Evolutionary conservation across 805 yeast genomes (phyloP), one percentile per base, ranked within the genome.

Genomic region (Zygosaccharomyces rouxii): DNA sequence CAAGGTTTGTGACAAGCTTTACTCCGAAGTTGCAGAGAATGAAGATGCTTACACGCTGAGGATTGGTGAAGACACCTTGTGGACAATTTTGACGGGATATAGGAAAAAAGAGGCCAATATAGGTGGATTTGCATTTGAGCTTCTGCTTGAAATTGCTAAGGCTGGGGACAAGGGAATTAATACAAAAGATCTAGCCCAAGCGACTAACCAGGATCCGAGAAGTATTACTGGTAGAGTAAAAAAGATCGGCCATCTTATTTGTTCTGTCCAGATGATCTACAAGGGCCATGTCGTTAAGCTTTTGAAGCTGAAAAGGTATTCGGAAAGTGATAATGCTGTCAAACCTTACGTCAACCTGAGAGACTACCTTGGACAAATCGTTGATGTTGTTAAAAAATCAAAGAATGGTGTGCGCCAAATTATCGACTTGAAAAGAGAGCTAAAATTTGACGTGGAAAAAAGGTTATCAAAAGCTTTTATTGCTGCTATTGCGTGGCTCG

Each of bases 161-260:
- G 61, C 77, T 26, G 80, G 80, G 21, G 66, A 71, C 0, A 56
- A 63, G 0, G 94, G 94, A 7, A 77, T 84, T 13, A 72, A 77
- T 42, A 78, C 90, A 0, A 68, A 79, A 26, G 80, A 78, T 22
- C 68, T 85, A 49, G 77, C 82, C 2, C 67, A 69, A 35, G 71
- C 67, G 16, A 78, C 89, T 0, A 78, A 78, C 7, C 94, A 85
- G 64, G 94, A 85, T 57, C 78, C 83, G 14, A 73, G 92, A 53
- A 83, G 89, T 49, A 70, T 84, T 35, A 81, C 89, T 0, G 71
- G 80, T 0, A 72, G 94, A 55, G 69, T 84, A 45, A 80, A 77
- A 56, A 73, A 74, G 38, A 66, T 85, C 16, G 78, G 71, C 31
- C 79, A 78, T 18, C 64, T 81, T 14, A 74, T 83, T 4, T 66